Evolutionary conservation across 169 alveolate species (phyloP).

Genomic region (Miamiensis avidus): DNA sequence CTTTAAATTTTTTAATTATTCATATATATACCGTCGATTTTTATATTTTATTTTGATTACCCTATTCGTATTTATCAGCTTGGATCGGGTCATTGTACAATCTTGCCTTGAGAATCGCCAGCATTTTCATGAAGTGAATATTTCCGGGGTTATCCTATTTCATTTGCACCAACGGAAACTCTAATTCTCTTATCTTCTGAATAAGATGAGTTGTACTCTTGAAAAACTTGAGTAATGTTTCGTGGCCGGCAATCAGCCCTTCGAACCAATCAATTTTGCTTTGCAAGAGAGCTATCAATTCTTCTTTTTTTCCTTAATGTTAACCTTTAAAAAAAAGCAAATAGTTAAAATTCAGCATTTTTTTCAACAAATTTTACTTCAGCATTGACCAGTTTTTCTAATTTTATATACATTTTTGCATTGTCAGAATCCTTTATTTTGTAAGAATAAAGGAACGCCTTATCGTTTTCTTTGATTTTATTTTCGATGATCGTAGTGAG

Average conservation of each 20-base stretch:
- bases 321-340: too few relatives aligned
- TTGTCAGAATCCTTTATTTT: background rate
- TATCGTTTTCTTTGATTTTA: slow-evolving; percentile 20
- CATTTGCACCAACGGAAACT: background rate
- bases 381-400: background rate
- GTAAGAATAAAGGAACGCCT: slow-evolving; percentile 14
- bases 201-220: background rate
- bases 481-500: slow-evolving; percentile 14
- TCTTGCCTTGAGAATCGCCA: background rate
- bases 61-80: background rate
- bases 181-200: background rate
- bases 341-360: too few relatives aligned
- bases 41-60: too few relatives aligned
- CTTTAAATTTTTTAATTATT: background rate
- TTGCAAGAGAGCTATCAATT: too few relatives aligned
- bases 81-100: background rate
- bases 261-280: slow-evolving; percentile 12
- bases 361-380: too few relatives aligned
- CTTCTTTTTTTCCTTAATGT: too few relatives aligned
- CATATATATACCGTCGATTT: too few relatives aligned
- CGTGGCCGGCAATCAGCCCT: background rate
- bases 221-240: background rate
- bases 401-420: background rate
- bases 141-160: background rate
- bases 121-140: background rate